A percentile compares a stretch with the other conserved stretches of the same genome.
These are phyloP conservation scores for Celoporthe dispersa DNA, from an alignment of 2,329 filamentous ascomycete genomes.

Conservation along the genomic window DNA sequence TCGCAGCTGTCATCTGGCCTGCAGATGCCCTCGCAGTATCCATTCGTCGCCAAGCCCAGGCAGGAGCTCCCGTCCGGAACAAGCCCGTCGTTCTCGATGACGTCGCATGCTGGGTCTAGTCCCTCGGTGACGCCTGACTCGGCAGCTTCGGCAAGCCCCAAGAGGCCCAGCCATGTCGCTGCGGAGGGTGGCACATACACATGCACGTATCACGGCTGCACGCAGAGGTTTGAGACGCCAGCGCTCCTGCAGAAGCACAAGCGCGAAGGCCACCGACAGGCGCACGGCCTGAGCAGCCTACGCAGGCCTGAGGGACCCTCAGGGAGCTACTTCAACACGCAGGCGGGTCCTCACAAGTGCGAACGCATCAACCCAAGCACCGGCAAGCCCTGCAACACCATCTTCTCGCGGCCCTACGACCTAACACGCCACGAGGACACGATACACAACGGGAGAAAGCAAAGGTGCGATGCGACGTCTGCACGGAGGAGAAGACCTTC, in stretches of 20 bases:
- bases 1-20: conserved; percentile 43
- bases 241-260: conserved; percentile 92
- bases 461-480: conserved; percentile 90
- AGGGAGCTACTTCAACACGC: conserved; percentile 72
- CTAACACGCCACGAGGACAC: conserved; percentile 96
- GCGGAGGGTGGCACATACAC: conserved; percentile 91
- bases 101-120: conserved; percentile 47
- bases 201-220: conserved; percentile 93
- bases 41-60: conserved; percentile 48
- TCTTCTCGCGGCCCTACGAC: conserved; percentile 96
- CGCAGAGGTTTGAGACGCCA: conserved; percentile 84
- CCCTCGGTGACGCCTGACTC: conserved; percentile 45
- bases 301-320: conserved; percentile 44
- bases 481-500: conserved; percentile 96
- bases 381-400: conserved; percentile 89
- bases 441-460: conserved; percentile 92
- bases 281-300: conserved; percentile 54
- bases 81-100: conserved; percentile 37
- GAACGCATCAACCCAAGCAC: conserved; percentile 93
- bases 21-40: conserved; percentile 54
- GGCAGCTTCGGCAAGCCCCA: conserved; percentile 37
- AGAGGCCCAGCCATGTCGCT: conserved; percentile 64
- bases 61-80: conserved; percentile 45
- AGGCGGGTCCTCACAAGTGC: conserved; percentile 92
- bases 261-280: conserved; percentile 85